These are phyloP conservation scores for Pythium sp. DNA, from an alignment of 352 stramenopile species.

Conservation along the genomic window DNA sequence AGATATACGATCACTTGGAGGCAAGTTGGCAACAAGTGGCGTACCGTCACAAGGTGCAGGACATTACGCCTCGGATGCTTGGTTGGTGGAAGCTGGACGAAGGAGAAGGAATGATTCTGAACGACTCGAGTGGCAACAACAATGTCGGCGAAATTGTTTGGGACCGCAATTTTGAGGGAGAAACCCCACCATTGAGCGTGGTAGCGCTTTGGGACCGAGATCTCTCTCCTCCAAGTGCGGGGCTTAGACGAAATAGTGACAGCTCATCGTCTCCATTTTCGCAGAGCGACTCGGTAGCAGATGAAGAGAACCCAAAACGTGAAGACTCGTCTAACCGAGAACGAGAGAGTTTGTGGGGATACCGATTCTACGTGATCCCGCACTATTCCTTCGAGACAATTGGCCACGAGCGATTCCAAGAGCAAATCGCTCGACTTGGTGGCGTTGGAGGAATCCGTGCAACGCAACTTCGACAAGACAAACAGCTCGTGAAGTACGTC, in stretches of 20 bases:
- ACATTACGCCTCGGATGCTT: constrained; percentile 43
- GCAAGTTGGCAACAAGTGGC: constrained; percentile 46
- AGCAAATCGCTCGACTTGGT: constrained; percentile 25
- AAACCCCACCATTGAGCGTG: not conserved
- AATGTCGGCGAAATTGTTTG: not conserved
- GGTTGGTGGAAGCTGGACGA: constrained; percentile 69
- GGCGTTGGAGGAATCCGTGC: constrained; percentile 12
- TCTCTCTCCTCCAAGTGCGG: constrained; percentile 23
- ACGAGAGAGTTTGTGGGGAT: constrained; percentile 43
- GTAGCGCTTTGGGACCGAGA: constrained; percentile 12
- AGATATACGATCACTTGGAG: constrained; percentile 58
- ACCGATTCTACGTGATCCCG: constrained; percentile 69
- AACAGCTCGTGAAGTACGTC: constrained; percentile 72
- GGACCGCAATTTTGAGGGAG: not conserved
- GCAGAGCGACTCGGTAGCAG: not conserved
- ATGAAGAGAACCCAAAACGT: not conserved
- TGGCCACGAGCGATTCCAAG: constrained; percentile 46
- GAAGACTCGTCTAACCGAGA: not conserved
- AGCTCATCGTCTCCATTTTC: constrained; percentile 26
- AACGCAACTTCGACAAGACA: constrained; percentile 40
- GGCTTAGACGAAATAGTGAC: constrained; percentile 28
- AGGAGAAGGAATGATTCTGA: constrained; percentile 31
- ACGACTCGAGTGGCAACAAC: constrained; percentile 38
- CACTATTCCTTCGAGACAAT: constrained; percentile 58
- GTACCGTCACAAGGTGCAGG: constrained; percentile 63